Conservation (phyloP, 345 rosid genomes). For the Rhizophora apiculata region DNA sequence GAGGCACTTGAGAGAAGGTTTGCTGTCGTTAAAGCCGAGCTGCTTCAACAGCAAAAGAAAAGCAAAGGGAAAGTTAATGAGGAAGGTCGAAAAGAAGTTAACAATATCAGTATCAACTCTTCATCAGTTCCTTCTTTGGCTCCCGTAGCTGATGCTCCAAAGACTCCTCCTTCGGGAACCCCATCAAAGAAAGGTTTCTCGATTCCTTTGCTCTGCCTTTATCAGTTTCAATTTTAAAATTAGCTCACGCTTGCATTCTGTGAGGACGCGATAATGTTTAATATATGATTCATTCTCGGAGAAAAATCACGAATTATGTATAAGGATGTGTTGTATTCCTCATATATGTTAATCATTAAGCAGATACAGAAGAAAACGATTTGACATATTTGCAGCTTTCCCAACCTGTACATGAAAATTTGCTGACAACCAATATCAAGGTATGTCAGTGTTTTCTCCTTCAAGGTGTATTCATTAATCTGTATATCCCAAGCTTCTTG, state of each 20-base stretch:
- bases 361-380: constrained; percentile 51
- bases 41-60: constrained; percentile 45
- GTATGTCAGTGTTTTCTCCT: constrained; percentile 22
- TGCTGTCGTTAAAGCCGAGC: constrained; percentile 53
- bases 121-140: constrained; percentile 18
- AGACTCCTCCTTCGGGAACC: constrained; percentile 13
- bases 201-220: neutral
- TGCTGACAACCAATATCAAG: constrained; percentile 44
- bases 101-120: neutral
- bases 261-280: no score
- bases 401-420: constrained; percentile 52
- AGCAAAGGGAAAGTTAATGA: constrained; percentile 20
- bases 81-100: constrained; percentile 18
- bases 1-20: constrained; percentile 62
- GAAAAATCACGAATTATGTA: no score
- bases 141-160: constrained; percentile 19
- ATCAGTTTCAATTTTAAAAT: neutral
- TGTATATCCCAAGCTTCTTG: constrained; percentile 1
- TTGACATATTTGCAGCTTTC: constrained; percentile 48
- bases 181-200: constrained; percentile 35
- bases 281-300: no score
- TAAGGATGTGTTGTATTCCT: neutral
- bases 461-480: constrained; percentile 2
- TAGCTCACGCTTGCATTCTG: neutral
- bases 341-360: constrained; percentile 4